These are phyloP conservation scores for Pyricularia sp. DNA, from an alignment of 2,329 filamentous ascomycete species.

Conservation along the genomic window DNA sequence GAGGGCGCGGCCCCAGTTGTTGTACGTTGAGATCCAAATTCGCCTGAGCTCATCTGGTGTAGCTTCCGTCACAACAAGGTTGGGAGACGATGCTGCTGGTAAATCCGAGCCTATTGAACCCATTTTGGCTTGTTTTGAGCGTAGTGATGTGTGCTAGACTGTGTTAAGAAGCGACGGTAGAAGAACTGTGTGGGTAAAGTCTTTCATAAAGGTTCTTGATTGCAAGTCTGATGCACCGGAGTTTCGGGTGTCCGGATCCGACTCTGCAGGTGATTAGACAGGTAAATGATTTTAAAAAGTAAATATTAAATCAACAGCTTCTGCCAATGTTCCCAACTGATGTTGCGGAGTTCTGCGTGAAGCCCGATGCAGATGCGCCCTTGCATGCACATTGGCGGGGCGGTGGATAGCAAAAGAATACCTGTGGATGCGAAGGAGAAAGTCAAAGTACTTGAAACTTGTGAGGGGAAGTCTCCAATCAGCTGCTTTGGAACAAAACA, in stretches of 20 bases:
- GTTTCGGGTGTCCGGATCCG: neutral
- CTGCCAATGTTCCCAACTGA: neutral
- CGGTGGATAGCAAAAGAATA: neutral
- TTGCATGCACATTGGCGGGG: neutral
- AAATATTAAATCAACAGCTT: neutral
- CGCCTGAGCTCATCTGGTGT: conserved; percentile 38
- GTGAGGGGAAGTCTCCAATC: neutral
- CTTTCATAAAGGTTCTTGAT: neutral
- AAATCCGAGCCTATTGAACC: conserved; percentile 17
- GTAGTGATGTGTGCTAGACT: neutral
- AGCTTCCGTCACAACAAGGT: conserved; percentile 39
- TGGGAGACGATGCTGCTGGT: conserved; percentile 19
- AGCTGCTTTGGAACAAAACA: neutral
- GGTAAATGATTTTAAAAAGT: neutral
- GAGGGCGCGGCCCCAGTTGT: conserved; percentile 47
- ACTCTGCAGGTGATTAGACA: neutral
- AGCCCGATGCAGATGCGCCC: neutral
- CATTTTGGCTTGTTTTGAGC: conserved; percentile 13
- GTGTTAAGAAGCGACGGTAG: neutral
- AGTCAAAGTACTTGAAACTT: neutral
- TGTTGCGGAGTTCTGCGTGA: neutral
- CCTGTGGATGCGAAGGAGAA: neutral
- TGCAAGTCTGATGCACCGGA: neutral
- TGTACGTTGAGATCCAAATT: conserved; percentile 43
- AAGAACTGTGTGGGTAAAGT: neutral